Conservation (phyloP, 805 yeast species). For the Cyberlindnera xylosilytica region DNA sequence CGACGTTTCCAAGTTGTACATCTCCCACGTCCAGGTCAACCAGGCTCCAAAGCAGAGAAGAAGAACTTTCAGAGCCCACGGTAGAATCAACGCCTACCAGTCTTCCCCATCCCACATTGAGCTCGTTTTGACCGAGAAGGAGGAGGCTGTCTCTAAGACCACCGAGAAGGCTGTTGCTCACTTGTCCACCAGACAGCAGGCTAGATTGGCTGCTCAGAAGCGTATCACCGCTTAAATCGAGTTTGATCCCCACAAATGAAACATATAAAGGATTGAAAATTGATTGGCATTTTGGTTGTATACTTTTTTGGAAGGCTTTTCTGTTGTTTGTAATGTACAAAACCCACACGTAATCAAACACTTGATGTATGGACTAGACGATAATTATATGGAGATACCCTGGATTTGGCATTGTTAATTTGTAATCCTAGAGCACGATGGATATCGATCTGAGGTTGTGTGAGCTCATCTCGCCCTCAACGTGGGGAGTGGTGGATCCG, state of each 20-base stretch:
- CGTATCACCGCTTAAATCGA: constrained; percentile 63
- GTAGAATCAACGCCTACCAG: constrained; percentile 99
- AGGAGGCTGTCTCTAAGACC: constrained; percentile 91
- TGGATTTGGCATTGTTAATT: too few species aligned
- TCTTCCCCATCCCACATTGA: constrained; percentile 99
- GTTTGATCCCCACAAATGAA: background rate
- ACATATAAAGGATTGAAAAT: constrained; percentile 1
- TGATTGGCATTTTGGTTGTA: constrained; percentile 8
- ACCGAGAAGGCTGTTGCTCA: constrained; percentile 63
- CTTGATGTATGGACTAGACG: too few species aligned
- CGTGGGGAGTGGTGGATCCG: too few species aligned
- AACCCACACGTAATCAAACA: background rate
- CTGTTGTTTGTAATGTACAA: constrained; percentile 16
- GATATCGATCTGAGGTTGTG: too few species aligned
- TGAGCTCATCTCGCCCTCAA: too few species aligned
- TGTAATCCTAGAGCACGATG: too few species aligned
- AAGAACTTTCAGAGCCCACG: constrained; percentile 99
- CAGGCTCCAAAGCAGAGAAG: constrained; percentile 99
- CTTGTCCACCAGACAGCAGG: constrained; percentile 88
- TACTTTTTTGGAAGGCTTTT: constrained; percentile 8
- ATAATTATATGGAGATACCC: too few species aligned
- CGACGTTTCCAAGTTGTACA: constrained; percentile 89
- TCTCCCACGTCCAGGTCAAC: constrained; percentile 99
- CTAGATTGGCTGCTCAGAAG: constrained; percentile 86
- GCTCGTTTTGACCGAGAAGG: constrained; percentile 93